phyloP scores from a whole-genome alignment of 345 rosid genomes.

The Diplotaxis tenuifolia region DNA sequence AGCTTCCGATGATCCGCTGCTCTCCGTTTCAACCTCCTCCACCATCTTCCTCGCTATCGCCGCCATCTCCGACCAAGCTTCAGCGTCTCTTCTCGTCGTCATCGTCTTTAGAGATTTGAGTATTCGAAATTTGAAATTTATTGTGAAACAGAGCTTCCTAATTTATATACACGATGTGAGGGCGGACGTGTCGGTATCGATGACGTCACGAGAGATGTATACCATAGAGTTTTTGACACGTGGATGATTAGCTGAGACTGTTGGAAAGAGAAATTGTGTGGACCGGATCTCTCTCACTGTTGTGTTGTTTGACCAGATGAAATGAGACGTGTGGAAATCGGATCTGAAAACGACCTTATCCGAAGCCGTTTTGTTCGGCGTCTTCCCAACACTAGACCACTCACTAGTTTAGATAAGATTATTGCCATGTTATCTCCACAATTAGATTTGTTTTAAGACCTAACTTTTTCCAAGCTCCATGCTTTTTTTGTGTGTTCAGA shows the following conservation, averaged over 20 bases:
- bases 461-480: neutral
- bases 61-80: conserved; percentile 32
- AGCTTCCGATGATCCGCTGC: conserved; percentile 51
- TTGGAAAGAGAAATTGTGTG: neutral
- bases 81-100: conserved; percentile 27
- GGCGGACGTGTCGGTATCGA: conserved; percentile 34
- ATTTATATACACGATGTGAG: neutral
- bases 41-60: conserved; percentile 30
- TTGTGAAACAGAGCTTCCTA: conserved; percentile 26
- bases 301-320: conserved; percentile 27
- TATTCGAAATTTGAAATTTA: conserved; percentile 22
- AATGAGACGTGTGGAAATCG: conserved; percentile 32
- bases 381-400: neutral
- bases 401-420: neutral
- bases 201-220: conserved; percentile 2
- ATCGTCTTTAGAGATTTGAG: conserved; percentile 11
- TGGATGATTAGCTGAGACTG: neutral
- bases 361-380: conserved; percentile 25
- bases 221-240: conserved; percentile 19
- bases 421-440: neutral
- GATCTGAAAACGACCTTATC: conserved; percentile 33
- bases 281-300: conserved; percentile 20
- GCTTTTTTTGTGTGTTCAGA: neutral
- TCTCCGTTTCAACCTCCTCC: conserved; percentile 45
- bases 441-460: neutral